Base-by-base conservation (phyloP, 1,284 basidiomycete species). In the Apiotrichum domesticum region DNA sequence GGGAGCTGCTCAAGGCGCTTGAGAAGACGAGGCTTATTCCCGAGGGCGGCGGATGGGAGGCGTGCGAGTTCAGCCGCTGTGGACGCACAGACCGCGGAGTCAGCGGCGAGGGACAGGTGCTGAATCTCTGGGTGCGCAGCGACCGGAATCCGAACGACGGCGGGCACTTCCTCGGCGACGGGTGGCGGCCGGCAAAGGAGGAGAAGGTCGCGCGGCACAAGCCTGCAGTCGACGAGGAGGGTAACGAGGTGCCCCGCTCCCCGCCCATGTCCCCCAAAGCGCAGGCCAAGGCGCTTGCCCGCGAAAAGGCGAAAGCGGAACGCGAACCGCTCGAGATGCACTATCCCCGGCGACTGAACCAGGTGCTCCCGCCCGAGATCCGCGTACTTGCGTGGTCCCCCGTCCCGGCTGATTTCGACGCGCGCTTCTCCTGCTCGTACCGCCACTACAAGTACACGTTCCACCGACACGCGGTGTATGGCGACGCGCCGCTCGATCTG, bases 381-480 rank as follows among this genome's bases (percentile, higher is more conserved):
- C 86, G 93, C 29, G 79, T 98, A n/a, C 81, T 94, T 52, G 93
- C 90, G 3, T 99, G 95, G 95, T 92, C 93, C 3, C 91, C 94
- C 9, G 86, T 98, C n/a, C 72, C 83, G 0, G 70, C 82, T 6
- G 73, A 78, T 39, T 98, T 98, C 74, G 92, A 92, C 41, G 85
- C 94, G 2, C 85, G 95, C 2, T 95, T 90, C 78, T 87, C 86
- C 29, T 98, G 94, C 78, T 80, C 78, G 56, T 86, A 84, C 68
- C 81, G 95, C 39, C 95, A 98, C 74, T 99, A 98, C 84, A 97
- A 97, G 74, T 99, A 98, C 78, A 95, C 97, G 74, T 98, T 97
- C 80, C 69, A 75, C 63, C 58, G 69, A 44, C 56, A 53, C 29
- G 70, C 68, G 11, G 62, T 58, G 4, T 74, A 82, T 8, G 59